A percentile compares a stretch with the other conserved stretches of the same genome.
phyloP scores from a whole-genome alignment of 2,329 filamentous ascomycete species.

The Exophiala mesophila region DNA sequence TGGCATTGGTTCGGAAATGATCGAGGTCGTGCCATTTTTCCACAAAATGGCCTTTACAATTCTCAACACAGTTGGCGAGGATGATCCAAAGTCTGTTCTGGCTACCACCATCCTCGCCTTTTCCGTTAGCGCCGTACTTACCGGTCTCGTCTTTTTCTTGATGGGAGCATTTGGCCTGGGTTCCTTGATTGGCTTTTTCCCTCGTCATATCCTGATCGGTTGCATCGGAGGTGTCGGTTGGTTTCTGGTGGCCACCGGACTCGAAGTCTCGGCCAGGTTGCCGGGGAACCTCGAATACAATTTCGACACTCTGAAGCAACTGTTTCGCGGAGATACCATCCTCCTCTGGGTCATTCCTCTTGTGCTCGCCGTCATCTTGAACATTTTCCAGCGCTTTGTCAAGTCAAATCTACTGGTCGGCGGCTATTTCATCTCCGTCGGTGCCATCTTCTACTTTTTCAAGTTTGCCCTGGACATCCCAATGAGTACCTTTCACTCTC shows the following conservation, averaged over 20 bases:
- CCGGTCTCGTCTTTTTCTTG: slow-evolving; percentile 82
- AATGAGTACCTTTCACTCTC: slow-evolving; percentile 60
- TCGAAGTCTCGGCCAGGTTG: slow-evolving; percentile 87
- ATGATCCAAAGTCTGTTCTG: slow-evolving; percentile 78
- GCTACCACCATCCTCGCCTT: slow-evolving; percentile 93
- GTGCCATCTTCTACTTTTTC: slow-evolving; percentile 52
- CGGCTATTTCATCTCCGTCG: slow-evolving; percentile 76
- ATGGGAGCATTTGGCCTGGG: slow-evolving; percentile 85
- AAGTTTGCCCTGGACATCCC: slow-evolving; percentile 56
- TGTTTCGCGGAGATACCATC: slow-evolving; percentile 69
- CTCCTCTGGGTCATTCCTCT: slow-evolving; percentile 81
- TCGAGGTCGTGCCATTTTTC: slow-evolving; percentile 97
- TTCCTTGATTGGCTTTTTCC: slow-evolving; percentile 93
- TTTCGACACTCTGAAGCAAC: slow-evolving; percentile 66
- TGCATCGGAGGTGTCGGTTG: slow-evolving; percentile 97
- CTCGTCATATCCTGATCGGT: slow-evolving; percentile 89
- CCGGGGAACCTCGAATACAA: slow-evolving; percentile 82
- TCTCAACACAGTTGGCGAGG: slow-evolving; percentile 68
- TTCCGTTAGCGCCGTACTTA: slow-evolving; percentile 83
- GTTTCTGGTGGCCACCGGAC: slow-evolving; percentile 84
- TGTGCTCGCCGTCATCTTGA: slow-evolving; percentile 67
- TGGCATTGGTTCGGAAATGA: slow-evolving; percentile 92
- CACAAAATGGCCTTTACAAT: slow-evolving; percentile 97
- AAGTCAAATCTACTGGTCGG: slow-evolving; percentile 82
- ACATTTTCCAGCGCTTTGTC: slow-evolving; percentile 69